These are phyloP conservation scores for Coemansia sp. DNA, from an alignment of 192 early-diverging fungal genomes.

Conservation along the genomic window DNA sequence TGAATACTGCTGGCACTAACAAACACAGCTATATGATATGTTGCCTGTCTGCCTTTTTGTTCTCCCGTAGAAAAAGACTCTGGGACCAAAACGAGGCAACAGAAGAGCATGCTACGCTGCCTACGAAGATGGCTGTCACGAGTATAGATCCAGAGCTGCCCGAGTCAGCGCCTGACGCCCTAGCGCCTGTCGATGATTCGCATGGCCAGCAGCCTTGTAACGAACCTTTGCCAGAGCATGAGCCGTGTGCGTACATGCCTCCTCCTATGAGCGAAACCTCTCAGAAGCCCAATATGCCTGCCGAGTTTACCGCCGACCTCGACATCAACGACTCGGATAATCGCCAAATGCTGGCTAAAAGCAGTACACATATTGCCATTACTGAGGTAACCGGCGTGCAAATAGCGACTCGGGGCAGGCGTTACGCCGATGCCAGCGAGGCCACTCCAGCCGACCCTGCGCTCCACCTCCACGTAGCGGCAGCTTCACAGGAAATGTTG, in stretches of 20 bases:
- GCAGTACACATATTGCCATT: slow-evolving; percentile 70
- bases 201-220: background rate
- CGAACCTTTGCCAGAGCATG: background rate
- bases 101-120: background rate
- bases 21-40: background rate
- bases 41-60: background rate
- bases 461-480: slow-evolving; percentile 77
- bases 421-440: slow-evolving; percentile 71
- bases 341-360: slow-evolving; percentile 78
- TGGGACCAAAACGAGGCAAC: slow-evolving; percentile 17
- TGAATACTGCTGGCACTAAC: background rate
- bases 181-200: background rate
- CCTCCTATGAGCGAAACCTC: slow-evolving; percentile 11
- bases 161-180: background rate
- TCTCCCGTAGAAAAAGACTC: slow-evolving; percentile 20
- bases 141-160: background rate
- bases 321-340: slow-evolving; percentile 83
- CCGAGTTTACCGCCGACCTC: slow-evolving; percentile 62
- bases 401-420: slow-evolving; percentile 81
- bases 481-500: slow-evolving; percentile 63
- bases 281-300: background rate
- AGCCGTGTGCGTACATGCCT: slow-evolving; percentile 6
- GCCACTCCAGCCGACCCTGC: slow-evolving; percentile 79
- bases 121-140: background rate
- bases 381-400: slow-evolving; percentile 73